Conservation (phyloP, 805 yeast species). For the Ogataea methylovora region DNA sequence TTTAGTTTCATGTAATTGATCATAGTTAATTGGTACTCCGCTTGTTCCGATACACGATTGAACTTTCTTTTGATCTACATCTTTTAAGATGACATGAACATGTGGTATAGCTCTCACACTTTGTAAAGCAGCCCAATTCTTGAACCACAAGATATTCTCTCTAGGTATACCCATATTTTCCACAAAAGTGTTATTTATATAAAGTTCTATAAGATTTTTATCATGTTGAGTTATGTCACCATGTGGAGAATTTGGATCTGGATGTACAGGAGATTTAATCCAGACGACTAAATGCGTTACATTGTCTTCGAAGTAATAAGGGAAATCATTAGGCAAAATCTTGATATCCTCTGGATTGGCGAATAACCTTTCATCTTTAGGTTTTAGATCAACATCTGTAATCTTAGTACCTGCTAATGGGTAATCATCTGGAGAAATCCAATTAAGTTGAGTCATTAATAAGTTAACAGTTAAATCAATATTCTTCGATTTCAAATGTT, state of each 20-base stretch:
- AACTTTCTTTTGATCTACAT: conserved; percentile 22
- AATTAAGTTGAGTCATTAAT: conserved; percentile 37
- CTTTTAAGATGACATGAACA: conserved; percentile 54
- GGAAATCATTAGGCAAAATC: conserved; percentile 53
- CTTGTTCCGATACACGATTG: conserved; percentile 11
- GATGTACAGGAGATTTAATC: conserved; percentile 50
- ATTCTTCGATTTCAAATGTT: conserved; percentile 23
- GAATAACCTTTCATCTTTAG: conserved; percentile 33
- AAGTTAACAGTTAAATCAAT: conserved; percentile 42
- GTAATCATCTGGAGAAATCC: conserved; percentile 33
- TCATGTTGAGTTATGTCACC: conserved; percentile 44
- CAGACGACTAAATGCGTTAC: conserved; percentile 59
- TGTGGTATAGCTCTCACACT: conserved; percentile 63
- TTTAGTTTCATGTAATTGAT: neutral
- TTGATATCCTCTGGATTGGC: conserved; percentile 33
- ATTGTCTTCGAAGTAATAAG: conserved; percentile 48
- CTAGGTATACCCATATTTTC: conserved; percentile 31
- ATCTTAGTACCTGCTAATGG: conserved; percentile 5
- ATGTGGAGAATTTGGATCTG: conserved; percentile 39
- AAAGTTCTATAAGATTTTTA: conserved; percentile 33
- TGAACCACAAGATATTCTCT: conserved; percentile 52
- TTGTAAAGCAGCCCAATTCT: conserved; percentile 64
- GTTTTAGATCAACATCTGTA: conserved; percentile 11
- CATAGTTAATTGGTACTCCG: conserved; percentile 13
- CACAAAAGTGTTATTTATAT: conserved; percentile 43